These are phyloP conservation scores for Fomitopsis palustris DNA, from an alignment of 1,284 basidiomycete species.

Conservation along the genomic window DNA sequence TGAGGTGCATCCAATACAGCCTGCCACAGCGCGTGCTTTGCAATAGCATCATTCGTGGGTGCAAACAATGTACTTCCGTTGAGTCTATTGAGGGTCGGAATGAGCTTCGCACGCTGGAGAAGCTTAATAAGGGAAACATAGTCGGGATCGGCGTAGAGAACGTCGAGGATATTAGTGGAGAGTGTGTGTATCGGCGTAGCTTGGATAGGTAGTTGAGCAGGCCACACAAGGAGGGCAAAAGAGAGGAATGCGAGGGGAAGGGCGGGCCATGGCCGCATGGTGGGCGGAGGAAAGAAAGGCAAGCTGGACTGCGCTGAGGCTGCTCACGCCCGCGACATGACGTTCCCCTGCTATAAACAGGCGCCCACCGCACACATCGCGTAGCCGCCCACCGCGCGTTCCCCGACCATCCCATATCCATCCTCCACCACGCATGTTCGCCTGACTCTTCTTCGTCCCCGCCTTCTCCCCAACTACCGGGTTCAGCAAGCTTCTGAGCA, in stretches of 20 bases:
- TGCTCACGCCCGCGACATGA: constrained; percentile 1
- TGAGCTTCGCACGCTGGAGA: constrained; percentile 82
- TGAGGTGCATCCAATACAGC: constrained; percentile 35
- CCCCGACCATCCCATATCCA: not conserved
- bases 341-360: not conserved
- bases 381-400: not conserved
- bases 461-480: not conserved
- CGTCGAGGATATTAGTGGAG: constrained; percentile 73
- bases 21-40: constrained; percentile 52
- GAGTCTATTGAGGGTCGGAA: constrained; percentile 89
- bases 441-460: not conserved
- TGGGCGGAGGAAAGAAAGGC: constrained; percentile 6
- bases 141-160: constrained; percentile 72
- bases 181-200: constrained; percentile 17
- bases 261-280: constrained; percentile 35
- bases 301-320: not conserved
- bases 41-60: constrained; percentile 90
- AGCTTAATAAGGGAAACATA: constrained; percentile 79
- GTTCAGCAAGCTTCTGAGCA: not conserved
- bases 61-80: constrained; percentile 88
- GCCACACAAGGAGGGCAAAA: constrained; percentile 25
- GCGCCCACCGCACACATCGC: not conserved
- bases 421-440: not conserved
- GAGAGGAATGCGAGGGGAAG: constrained; percentile 36
- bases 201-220: constrained; percentile 32